Conservation (phyloP, 2,329 filamentous ascomycete genomes). For the Colletotrichum gloeosporioides region DNA sequence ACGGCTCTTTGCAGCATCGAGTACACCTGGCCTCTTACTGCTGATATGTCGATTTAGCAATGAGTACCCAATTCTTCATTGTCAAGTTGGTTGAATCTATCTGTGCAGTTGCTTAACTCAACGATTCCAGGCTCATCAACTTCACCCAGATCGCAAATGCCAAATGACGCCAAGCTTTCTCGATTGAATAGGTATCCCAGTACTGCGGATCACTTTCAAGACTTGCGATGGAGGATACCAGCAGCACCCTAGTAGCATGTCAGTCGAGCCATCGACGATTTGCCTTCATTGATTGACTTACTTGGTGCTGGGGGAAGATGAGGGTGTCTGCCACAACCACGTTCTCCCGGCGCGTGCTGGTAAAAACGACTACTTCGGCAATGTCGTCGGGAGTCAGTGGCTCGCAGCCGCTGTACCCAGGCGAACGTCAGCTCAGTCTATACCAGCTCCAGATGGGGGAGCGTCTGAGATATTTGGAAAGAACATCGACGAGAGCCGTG, state of each 20-base stretch:
- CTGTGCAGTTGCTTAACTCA: neutral
- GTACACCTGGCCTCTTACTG: neutral
- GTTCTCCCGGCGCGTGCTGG: slow-evolving; percentile 84
- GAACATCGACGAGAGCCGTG: neutral
- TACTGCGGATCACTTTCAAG: neutral
- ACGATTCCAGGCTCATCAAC: neutral
- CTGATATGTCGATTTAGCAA: neutral
- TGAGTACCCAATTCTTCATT: neutral
- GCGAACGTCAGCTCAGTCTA: neutral
- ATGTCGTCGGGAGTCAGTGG: slow-evolving; percentile 90
- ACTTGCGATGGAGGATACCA: slow-evolving; percentile 34
- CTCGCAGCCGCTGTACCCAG: slow-evolving; percentile 66
- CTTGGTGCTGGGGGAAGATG: slow-evolving; percentile 90
- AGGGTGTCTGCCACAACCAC: slow-evolving; percentile 89
- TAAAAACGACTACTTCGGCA: slow-evolving; percentile 88
- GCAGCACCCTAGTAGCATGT: slow-evolving; percentile 31
- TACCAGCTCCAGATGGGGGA: neutral
- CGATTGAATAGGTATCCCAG: too few relatives aligned
- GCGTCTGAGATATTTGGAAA: neutral
- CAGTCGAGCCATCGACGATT: neutral
- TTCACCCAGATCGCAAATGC: neutral
- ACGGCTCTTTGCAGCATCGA: neutral
- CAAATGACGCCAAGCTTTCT: neutral
- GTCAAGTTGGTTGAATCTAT: neutral
- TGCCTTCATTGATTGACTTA: slow-evolving; percentile 44